These are phyloP conservation scores for Rubia tinctorum DNA, from an alignment of 305 asterid genomes.

Conservation along the genomic window DNA sequence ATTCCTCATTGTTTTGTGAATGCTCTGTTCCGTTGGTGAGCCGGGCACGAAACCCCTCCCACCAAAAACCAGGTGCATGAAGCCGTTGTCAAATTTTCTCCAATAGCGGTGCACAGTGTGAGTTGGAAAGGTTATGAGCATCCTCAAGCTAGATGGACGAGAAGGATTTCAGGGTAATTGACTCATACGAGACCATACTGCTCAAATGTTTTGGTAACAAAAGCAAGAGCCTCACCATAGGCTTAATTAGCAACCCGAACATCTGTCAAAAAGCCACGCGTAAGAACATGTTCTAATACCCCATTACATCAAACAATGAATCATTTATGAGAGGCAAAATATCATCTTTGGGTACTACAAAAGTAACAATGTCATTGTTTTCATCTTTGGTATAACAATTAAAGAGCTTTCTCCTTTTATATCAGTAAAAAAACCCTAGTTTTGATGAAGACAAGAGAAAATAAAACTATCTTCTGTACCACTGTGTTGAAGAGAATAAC, in stretches of 20 bases:
- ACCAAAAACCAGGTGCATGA: constrained; percentile 95
- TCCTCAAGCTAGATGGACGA: constrained; percentile 73
- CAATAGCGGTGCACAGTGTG: constrained; percentile 81
- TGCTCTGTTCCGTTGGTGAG: constrained; percentile 48
- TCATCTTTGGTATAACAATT: background rate
- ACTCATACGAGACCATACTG: constrained; percentile 60
- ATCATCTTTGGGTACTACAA: background rate
- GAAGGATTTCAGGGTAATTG: constrained; percentile 53
- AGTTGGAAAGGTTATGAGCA: constrained; percentile 65
- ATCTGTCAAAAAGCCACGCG: constrained; percentile 39
- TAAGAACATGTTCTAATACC: too few relatives aligned
- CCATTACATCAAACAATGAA: background rate
- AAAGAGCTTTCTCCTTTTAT: background rate
- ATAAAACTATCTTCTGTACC: constrained; percentile 41
- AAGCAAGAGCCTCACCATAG: constrained; percentile 53
- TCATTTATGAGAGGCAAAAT: background rate
- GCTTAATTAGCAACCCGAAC: constrained; percentile 85
- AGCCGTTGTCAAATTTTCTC: constrained; percentile 79
- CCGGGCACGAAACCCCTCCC: constrained; percentile 95
- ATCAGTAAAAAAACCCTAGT: background rate
- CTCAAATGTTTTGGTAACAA: constrained; percentile 46
- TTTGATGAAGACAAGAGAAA: background rate
- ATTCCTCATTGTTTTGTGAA: constrained; percentile 18
- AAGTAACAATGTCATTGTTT: background rate
- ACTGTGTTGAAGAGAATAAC: constrained; percentile 95